Base-by-base conservation (phyloP, 2,329 filamentous ascomycete genomes). In the Dothidotthia symphoricarpi region DNA sequence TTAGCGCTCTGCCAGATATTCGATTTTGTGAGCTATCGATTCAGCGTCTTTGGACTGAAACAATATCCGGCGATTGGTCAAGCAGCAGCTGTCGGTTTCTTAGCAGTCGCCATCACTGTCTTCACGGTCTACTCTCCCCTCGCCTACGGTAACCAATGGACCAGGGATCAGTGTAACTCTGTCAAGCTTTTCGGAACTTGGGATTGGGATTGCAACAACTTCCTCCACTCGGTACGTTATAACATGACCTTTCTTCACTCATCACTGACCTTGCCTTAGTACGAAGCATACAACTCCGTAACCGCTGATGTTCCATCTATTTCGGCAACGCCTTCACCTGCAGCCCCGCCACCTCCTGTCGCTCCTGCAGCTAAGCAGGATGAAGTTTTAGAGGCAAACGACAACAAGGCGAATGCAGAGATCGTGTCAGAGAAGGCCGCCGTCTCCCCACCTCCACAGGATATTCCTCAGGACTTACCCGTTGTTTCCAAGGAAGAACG, bases 161-260 rank as follows among this genome's bases (percentile, higher is more conserved):
- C 91, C 34, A 86, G 88, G 74, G 73, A 77, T 42, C 85, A 93
- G 60, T 98, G 93, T 76, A 83, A 81, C 53, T 82, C 81, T 39
- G 84, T 93, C 45, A 97, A 97, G 75, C 74, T 98, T 10, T 83
- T 97, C 63, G 74, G 78, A 41, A 84, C 82, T 2, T 98, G 93
- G 93, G 93, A 98, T 66, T 98, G 91, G 79, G 93, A 98, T 69
- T 98, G 93, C 78, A 95, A 95, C 68, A 90, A 80, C 43, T 98
- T 98, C 74, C 75, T 85, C 55, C 83, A 83, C 51, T 82, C 82
- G 63, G 90, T 96, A 82, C 86, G 87, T n/a, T 84, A 4, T 28
- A 46, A 40, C 47, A 48, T 40, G 49, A 53, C 16, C 35, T 49
- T 29, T 50, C 51, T 17, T 34, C 19, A 28, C 28, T 16, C 24